Percentiles rank a stretch among this genome's conserved stretches.
These are phyloP conservation scores for Sporothrix luriei DNA, from an alignment of 2,329 filamentous ascomycete species.

Conservation along the genomic window DNA sequence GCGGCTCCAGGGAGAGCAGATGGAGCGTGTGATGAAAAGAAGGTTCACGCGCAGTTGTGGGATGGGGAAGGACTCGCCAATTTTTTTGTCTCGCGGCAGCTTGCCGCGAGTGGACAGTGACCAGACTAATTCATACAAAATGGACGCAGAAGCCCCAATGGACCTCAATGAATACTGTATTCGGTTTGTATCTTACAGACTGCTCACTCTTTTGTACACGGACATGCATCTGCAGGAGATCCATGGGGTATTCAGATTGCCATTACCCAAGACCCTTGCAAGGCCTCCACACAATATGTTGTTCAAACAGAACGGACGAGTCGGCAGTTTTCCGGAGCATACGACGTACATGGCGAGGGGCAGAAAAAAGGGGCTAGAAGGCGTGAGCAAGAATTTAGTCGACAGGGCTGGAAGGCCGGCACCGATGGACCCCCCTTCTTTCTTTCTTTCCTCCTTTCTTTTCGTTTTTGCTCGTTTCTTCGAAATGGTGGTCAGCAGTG, in stretches of 20 bases:
- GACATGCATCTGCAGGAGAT: constrained; percentile 4
- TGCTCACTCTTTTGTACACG: not conserved
- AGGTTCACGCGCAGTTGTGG: not conserved
- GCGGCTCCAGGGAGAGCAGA: constrained; percentile 21
- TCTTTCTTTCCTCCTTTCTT: not conserved
- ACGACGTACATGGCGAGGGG: constrained; percentile 19
- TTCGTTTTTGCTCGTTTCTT: not conserved
- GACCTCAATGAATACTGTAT: not conserved
- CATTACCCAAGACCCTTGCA: constrained; percentile 21
- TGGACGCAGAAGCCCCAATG: no score
- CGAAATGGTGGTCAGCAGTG: constrained; percentile 16
- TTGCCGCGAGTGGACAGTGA: not conserved
- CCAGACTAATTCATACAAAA: not conserved
- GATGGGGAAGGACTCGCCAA: not conserved
- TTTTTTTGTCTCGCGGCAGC: not conserved
- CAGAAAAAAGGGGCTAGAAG: constrained; percentile 12
- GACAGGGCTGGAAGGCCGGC: constrained; percentile 13
- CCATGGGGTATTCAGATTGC: constrained; percentile 12
- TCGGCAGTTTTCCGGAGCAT: constrained; percentile 26
- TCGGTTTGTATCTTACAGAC: constrained; percentile 9
- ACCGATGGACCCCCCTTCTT: not conserved
- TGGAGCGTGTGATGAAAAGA: not conserved
- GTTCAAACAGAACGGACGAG: constrained; percentile 21
- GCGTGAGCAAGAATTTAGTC: not conserved
- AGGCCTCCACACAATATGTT: constrained; percentile 8